Evolutionary conservation across 768 basidiomycete genomes (phyloP), one percentile per base, ranked within the genome.

Genomic region (Hortiboletus campestris): DNA sequence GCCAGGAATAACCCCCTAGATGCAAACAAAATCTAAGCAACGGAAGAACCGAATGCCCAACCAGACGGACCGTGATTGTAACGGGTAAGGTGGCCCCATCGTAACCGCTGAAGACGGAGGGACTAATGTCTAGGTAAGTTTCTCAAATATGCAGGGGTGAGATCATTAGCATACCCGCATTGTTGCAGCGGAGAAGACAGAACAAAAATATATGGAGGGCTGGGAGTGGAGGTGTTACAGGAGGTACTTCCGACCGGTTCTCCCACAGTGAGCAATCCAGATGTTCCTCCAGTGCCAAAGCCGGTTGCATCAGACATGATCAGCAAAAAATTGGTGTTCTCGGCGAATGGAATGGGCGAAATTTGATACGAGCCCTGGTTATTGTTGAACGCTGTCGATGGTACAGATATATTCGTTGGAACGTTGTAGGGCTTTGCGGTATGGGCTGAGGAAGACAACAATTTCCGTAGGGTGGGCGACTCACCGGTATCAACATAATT

Each of bases 291-390:
- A 11, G 84, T 75, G 41, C 74, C 87, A 65, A 85, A 89, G 1
- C 87, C 88, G 28, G 79, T 80, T 17, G 82, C 75, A 64, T 91
- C 89, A 25, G 85, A 90, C 85, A 91, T 86, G 34, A 81, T 78
- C 19, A 85, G 55, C 13, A 89, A 48, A 46, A 89, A 73, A 49
- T 72, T 67, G 17, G 75, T 64, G 29, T 63, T 70, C 10, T 73
- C 62, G 13, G 66, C 31, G 44, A 84, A 70, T 3, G 76, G 74
- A 13, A 89, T 59, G 55, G 75, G 76, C 0, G 70, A 43, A 29
- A 78, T 64, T 13, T 76, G 71, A 65, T 76, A 88, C 1, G 78
- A 77, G 47, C 85, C 86, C 56, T 76, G 56, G 46, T 80, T 80
- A 73, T 80, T 75, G 64, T 49, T 76, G 65, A 80, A 84, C 4